Conservation (phyloP, 139 green algal species). For the Tetratostichococcus sp. region DNA sequence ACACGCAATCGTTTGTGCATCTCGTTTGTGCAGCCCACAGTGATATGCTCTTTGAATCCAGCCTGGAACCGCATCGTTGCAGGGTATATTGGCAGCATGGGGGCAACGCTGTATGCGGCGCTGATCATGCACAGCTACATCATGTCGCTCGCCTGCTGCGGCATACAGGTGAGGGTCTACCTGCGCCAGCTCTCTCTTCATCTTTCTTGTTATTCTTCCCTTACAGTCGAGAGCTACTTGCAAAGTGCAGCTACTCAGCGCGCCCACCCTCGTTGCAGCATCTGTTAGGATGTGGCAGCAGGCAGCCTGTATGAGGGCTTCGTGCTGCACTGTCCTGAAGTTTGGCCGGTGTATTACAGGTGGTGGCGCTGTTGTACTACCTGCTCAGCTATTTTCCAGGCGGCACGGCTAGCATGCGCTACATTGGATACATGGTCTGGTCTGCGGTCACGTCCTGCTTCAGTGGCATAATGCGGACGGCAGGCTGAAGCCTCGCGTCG, state of each 20-base stretch:
- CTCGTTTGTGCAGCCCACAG: too few relatives aligned
- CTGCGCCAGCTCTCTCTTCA: neutral
- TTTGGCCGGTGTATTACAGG: too few relatives aligned
- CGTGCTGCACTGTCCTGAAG: too few relatives aligned
- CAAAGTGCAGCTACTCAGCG: too few relatives aligned
- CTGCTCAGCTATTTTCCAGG: constrained; percentile 63
- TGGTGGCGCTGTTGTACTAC: too few relatives aligned
- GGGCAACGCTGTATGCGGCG: constrained; percentile 78
- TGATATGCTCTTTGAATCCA: too few relatives aligned
- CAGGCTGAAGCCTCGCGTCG: neutral
- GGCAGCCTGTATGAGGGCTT: too few relatives aligned
- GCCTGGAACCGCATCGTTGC: too few relatives aligned
- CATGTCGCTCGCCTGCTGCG: constrained; percentile 73
- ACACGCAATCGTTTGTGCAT: too few relatives aligned
- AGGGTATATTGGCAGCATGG: constrained; percentile 77
- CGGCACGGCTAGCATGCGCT: constrained; percentile 67
- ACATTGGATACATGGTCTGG: constrained; percentile 43
- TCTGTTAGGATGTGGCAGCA: too few relatives aligned
- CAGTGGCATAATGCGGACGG: neutral
- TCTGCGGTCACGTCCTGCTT: constrained; percentile 33
- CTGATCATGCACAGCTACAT: constrained; percentile 87
- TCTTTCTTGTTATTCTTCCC: neutral
- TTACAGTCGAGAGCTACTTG: constrained; percentile 75
- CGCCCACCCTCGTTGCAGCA: too few relatives aligned
- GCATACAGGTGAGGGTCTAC: constrained; percentile 45